These are phyloP conservation scores for Leptographium procerum DNA, from an alignment of 2,329 filamentous ascomycete species.

Conservation along the genomic window DNA sequence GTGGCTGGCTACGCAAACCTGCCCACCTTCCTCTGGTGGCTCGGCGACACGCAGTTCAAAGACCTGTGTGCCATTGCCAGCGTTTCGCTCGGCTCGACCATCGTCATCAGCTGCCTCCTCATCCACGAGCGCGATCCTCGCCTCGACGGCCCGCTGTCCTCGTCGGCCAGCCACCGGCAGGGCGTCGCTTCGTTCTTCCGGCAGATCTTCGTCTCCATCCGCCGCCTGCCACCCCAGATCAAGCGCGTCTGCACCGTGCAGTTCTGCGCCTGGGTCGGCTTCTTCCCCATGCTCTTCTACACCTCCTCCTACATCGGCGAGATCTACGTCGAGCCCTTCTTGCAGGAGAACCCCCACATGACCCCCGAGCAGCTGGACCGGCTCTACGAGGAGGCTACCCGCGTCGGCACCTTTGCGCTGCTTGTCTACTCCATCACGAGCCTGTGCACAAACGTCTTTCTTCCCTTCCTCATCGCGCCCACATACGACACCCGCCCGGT, in stretches of 20 bases:
- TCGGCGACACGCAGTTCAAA: slow-evolving; percentile 87
- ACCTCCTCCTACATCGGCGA: slow-evolving; percentile 89
- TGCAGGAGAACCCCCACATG: slow-evolving; percentile 68
- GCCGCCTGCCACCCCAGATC: slow-evolving; percentile 70
- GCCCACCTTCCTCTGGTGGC: slow-evolving; percentile 60
- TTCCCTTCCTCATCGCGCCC: slow-evolving; percentile 77
- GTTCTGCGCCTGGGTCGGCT: slow-evolving; percentile 84
- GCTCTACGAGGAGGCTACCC: slow-evolving; percentile 74
- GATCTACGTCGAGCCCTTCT: slow-evolving; percentile 77
- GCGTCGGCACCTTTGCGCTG: slow-evolving; percentile 79
- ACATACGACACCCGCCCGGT: slow-evolving; percentile 47
- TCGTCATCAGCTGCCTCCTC: slow-evolving; percentile 55
- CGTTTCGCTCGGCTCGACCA: slow-evolving; percentile 56
- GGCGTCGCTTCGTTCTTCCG: slow-evolving; percentile 71
- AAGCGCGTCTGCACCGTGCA: slow-evolving; percentile 71
- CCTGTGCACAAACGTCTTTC: slow-evolving; percentile 65
- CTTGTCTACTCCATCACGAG: slow-evolving; percentile 82
- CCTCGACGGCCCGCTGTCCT: slow-evolving; percentile 40
- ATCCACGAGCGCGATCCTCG: slow-evolving; percentile 75
- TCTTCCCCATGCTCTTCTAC: slow-evolving; percentile 94
- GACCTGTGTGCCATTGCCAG: slow-evolving; percentile 79
- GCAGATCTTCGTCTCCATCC: slow-evolving; percentile 65
- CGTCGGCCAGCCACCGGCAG: slow-evolving; percentile 10
- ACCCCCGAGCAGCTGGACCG: slow-evolving; percentile 62
- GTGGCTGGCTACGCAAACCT: slow-evolving; percentile 77